Evolutionary conservation across 1,284 basidiomycete genomes (phyloP), one percentile per base, ranked within the genome.

Genomic region (Tilletiopsis washingtonensis): DNA sequence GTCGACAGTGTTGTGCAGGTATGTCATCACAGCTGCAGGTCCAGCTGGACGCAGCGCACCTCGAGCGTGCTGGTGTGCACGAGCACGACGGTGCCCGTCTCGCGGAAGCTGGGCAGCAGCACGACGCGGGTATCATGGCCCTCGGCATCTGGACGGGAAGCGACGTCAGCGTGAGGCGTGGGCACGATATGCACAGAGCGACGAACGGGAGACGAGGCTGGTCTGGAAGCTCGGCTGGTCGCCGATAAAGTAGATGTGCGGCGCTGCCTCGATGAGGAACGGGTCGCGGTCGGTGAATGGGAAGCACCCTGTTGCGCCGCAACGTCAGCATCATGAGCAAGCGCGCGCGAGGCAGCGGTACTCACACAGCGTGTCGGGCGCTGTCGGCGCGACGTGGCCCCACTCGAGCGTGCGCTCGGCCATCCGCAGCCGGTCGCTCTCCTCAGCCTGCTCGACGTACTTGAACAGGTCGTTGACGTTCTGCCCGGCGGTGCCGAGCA

Each of bases 381-480:
- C 91, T 1, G 93, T 98, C 0, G 94, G 94, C 9, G 94, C 93
- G 63, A 96, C 81, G 75, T 98, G 94, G 55, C 89, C 80, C 94
- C 91, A 98, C 66, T 81, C 82, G 11, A 99, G 78, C 14, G 89
- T 91, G 43, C 84, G 79, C 57, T 82, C 79, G 3, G 88, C 82
- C 64, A 96, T 81, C 3, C 79, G 79, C 34, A 96, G 74, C 20
- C 85, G 51, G 0, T 46, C 39, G 1, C 49, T 49, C 26, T 58
- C 50, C 21, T 58, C 53, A 24, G 32, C 34, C 15, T 62, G 61
- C 4, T 59, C 49, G 32, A 91, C 77, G 75, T 99, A 98, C 74
- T 90, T 93, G 80, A 83, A 90, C 75, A 97, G 85, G 69, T 99
- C 94, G 72, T 96, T 85, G 24, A 98, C 69, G 3, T 90, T 85